Evolutionary conservation across 116 monocot genomes (phyloP).

Genomic region (Papilionanthe hybrid): DNA sequence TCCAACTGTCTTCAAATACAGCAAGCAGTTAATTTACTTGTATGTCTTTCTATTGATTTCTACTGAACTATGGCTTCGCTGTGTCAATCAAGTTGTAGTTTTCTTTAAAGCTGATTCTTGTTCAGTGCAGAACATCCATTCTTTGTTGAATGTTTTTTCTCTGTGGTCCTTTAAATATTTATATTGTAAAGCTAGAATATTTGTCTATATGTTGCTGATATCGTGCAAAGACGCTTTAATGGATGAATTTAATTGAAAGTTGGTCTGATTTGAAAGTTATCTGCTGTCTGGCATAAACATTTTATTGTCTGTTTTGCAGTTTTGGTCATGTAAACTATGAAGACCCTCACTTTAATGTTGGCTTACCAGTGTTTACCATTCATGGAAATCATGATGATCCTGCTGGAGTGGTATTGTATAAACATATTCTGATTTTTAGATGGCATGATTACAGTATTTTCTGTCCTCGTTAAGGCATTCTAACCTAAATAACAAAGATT

Average conservation of each 20-base stretch:
- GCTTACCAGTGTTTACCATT: conserved; percentile 97
- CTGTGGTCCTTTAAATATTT: not conserved
- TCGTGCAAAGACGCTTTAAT: not conserved
- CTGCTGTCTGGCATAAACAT: not conserved
- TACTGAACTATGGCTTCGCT: too few species aligned
- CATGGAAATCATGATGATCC: conserved; percentile 99
- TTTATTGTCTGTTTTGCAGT: conserved; percentile 24
- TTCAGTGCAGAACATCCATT: too few species aligned
- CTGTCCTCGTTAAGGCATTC: not conserved
- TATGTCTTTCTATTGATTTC: too few species aligned
- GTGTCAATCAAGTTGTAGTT: too few species aligned
- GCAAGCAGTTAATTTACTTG: too few species aligned
- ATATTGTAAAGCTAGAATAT: not conserved
- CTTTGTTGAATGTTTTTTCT: too few species aligned
- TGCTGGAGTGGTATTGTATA: conserved; percentile 87
- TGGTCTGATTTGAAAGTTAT: not conserved
- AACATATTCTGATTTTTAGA: not conserved
- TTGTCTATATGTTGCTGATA: not conserved
- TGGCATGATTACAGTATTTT: not conserved
- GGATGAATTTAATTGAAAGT: not conserved
- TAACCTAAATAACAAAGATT: not conserved
- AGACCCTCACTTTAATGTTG: conserved; percentile 99
- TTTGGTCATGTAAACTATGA: conserved; percentile 99
- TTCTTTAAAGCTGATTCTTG: too few species aligned
- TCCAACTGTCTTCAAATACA: too few species aligned